Evolutionary conservation across 1,284 basidiomycete species (phyloP).

Genomic region (Anthracocystis panici-leucophaei): DNA sequence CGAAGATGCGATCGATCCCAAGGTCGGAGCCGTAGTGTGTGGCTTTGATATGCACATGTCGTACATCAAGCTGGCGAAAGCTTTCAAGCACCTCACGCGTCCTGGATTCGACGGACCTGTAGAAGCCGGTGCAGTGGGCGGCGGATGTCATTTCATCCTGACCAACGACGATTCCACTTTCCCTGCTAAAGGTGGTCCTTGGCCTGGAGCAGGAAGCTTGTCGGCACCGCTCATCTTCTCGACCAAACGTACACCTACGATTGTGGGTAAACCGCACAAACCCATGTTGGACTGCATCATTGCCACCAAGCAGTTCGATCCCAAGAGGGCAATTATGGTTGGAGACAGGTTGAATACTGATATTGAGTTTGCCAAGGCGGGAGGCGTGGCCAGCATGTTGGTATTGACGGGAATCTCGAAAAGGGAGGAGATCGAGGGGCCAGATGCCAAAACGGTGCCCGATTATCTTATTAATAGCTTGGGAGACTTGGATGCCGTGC

Average conservation of each 20-base stretch:
- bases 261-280: conserved; percentile 90
- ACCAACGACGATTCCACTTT: conserved; percentile 95
- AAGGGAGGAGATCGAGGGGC: conserved; percentile 72
- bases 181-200: conserved; percentile 81
- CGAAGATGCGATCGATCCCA: conserved; percentile 75
- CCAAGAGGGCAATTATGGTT: conserved; percentile 87
- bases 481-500: conserved; percentile 59
- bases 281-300: conserved; percentile 95
- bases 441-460: conserved; percentile 69
- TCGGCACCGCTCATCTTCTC: conserved; percentile 84
- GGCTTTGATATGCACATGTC: conserved; percentile 73
- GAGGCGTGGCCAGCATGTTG: conserved; percentile 85
- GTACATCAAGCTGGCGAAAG: conserved; percentile 93
- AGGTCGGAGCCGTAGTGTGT: conserved; percentile 89
- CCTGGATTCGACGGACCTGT: conserved; percentile 53
- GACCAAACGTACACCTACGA: conserved; percentile 77
- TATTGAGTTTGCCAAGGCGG: conserved; percentile 88
- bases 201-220: conserved; percentile 84
- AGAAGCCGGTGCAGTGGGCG: conserved; percentile 74
- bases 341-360: conserved; percentile 96
- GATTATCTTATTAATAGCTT: conserved; percentile 63
- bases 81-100: conserved; percentile 83
- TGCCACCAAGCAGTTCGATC: conserved; percentile 79
- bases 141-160: conserved; percentile 85
- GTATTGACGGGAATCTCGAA: conserved; percentile 83